Percentiles rank a stretch among this genome's conserved stretches.
Conservation (phyloP, 1,139 yeast genomes). For the Meyerozyma guilliermondii region DNA sequence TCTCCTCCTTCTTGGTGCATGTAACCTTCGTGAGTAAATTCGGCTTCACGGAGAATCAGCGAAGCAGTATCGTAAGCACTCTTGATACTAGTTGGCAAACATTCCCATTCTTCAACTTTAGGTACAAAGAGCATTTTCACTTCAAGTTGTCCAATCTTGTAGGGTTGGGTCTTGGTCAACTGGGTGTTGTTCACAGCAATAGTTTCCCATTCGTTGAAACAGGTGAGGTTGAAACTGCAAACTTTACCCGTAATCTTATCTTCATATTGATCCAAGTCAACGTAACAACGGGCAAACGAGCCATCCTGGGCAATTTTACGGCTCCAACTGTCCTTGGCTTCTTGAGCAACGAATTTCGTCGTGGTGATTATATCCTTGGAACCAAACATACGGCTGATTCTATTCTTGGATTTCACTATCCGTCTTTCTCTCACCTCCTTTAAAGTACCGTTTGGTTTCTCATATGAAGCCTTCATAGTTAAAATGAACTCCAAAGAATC, state of each 20-base stretch:
- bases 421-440: slow-evolving; percentile 56
- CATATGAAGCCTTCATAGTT: slow-evolving; percentile 66
- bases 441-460: slow-evolving; percentile 48
- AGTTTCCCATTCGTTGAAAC: slow-evolving; percentile 81
- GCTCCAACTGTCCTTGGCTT: slow-evolving; percentile 52
- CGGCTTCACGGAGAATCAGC: slow-evolving; percentile 38
- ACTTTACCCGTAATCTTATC: slow-evolving; percentile 50
- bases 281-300: slow-evolving; percentile 73
- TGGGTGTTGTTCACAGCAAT: slow-evolving; percentile 22
- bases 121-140: slow-evolving; percentile 72
- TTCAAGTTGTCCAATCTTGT: slow-evolving; percentile 62
- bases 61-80: slow-evolving; percentile 51
- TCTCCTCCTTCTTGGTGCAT: slow-evolving; percentile 80
- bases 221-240: slow-evolving; percentile 48
- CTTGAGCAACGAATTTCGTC: slow-evolving; percentile 51
- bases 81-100: slow-evolving; percentile 61
- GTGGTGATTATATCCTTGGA: slow-evolving; percentile 45
- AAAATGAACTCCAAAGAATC: slow-evolving; percentile 63
- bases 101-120: slow-evolving; percentile 49
- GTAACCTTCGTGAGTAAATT: slow-evolving; percentile 49
- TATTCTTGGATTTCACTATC: slow-evolving; percentile 42
- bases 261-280: slow-evolving; percentile 59
- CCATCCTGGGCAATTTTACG: slow-evolving; percentile 74
- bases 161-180: slow-evolving; percentile 42
- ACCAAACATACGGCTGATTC: slow-evolving; percentile 44